Conservation (phyloP, 441 rosid genomes). For the Daphne laureola region DNA sequence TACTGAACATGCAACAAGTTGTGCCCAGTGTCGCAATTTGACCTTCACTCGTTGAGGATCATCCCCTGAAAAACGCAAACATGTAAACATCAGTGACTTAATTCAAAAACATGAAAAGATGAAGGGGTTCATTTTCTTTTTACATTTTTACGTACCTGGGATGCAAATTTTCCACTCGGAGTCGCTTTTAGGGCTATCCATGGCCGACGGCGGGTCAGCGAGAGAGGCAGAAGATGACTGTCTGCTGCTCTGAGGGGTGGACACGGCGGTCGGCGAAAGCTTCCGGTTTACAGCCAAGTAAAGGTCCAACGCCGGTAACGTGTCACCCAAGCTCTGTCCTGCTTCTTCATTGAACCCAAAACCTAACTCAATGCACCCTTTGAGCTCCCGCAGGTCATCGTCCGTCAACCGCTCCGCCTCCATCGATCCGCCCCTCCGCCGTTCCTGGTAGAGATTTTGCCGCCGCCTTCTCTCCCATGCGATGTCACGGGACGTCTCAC, state of each 20-base stretch:
- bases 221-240: conserved; percentile 21
- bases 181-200: conserved; percentile 54
- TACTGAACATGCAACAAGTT: conserved; percentile 89
- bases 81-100: too few species aligned
- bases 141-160: conserved; percentile 36
- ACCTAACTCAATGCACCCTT: conserved; percentile 86
- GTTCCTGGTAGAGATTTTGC: conserved; percentile 42
- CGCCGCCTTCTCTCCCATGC: conserved; percentile 81
- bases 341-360: conserved; percentile 76
- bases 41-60: conserved; percentile 79
- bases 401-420: conserved; percentile 42
- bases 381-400: conserved; percentile 72
- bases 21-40: conserved; percentile 92
- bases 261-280: conserved; percentile 50
- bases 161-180: conserved; percentile 61
- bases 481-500: conserved; percentile 51
- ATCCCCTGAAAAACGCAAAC: conserved; percentile 38
- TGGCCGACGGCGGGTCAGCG: conserved; percentile 44
- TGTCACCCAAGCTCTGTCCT: conserved; percentile 54
- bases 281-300: conserved; percentile 79
- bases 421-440: conserved; percentile 23
- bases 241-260: conserved; percentile 41
- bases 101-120: too few species aligned
- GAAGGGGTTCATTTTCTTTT: too few species aligned
- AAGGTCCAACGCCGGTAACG: conserved; percentile 82